Base-by-base conservation (phyloP, 345 rosid genomes). In the Salix koriyanagi region DNA sequence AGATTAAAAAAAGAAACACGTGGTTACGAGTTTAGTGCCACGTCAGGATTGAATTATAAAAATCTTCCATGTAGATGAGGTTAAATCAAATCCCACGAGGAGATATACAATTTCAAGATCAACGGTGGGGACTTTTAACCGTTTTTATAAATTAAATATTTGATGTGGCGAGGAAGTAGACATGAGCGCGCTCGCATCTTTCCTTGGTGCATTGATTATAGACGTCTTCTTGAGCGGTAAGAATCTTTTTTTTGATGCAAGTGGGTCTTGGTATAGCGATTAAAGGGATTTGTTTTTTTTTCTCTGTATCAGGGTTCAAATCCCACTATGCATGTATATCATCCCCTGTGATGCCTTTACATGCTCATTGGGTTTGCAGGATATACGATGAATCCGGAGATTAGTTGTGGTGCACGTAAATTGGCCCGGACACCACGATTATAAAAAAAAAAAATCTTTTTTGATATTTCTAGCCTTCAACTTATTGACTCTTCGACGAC, bases 401-500 rank as follows among this genome's bases (percentile, higher is more conserved):
- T 28, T 28, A 28, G 1, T 28, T 28, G 30, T 28, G 30, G 0
- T 28, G 30, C 0, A 28, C 2, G 0, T 28, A 28, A 28, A 0
- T 2, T 28, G 3, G 3, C 3, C 2, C 30, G 30, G 0, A 2
- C 2, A 28, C 3, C 2, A 0, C 2, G 0, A 0, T 28, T 28
- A 28, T 28, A 28, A 28, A 28, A 28, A 28, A 28, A 28, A 28
- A 1, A 28, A 28, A 1, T 0, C 1, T 28, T 26, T 26, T 54
- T 54, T 36, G 4, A 36, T 36, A 36, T 36, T 36, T 36, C 0
- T 36, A 7, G 1, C 37, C 65, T 15, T 26, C 16, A n/a, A 66
- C 77, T 3, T 66, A 1, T 75, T 66, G 71, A 75, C 50, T 50
- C 77, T 66, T 50, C 52, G 71, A 67, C 77, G 46, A 67, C 44